phyloP scores from a whole-genome alignment of 768 basidiomycete species.

The Collybia sp. region DNA sequence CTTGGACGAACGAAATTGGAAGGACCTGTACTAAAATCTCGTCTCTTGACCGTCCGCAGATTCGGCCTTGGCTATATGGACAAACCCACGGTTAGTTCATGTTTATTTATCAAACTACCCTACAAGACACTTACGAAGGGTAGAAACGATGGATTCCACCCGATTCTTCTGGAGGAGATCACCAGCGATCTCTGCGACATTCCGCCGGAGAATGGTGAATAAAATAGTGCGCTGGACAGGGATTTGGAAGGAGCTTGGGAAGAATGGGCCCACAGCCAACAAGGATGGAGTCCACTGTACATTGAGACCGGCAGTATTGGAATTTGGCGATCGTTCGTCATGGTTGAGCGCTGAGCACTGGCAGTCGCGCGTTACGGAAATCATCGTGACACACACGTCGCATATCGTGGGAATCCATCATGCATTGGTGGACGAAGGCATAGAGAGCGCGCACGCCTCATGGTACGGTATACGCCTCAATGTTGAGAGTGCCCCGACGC shows the following conservation, averaged over 20 bases:
- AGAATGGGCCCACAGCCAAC: conserved; percentile 15
- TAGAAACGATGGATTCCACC: conserved; percentile 21
- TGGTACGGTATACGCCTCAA: too few relatives aligned
- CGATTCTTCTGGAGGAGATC: conserved; percentile 19
- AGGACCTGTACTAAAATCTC: conserved; percentile 36
- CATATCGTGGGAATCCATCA: too few relatives aligned
- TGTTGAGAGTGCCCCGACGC: too few relatives aligned
- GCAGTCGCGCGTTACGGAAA: too few relatives aligned
- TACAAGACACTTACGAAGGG: conserved; percentile 14
- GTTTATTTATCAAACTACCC: too few relatives aligned
- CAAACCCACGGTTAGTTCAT: too few relatives aligned
- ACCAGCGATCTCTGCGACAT: conserved; percentile 22
- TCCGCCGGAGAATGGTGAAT: conserved; percentile 13
- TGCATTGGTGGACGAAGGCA: too few relatives aligned
- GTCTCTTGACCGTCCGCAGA: conserved; percentile 27
- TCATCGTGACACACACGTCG: too few relatives aligned
- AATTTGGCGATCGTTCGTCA: too few relatives aligned
- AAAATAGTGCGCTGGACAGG: conserved; percentile 20
- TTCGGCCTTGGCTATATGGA: conserved; percentile 22
- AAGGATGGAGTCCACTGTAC: conserved; percentile 3
- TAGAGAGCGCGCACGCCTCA: too few relatives aligned
- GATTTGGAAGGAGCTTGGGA: conserved; percentile 21
- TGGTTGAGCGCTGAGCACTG: too few relatives aligned
- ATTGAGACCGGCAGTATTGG: too few relatives aligned
- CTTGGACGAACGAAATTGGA: not conserved